Percentiles rank a stretch among this genome's conserved stretches.
These are phyloP conservation scores for Trichocladium uniseriatum DNA, from an alignment of 495 filamentous ascomycete species.

Conservation along the genomic window DNA sequence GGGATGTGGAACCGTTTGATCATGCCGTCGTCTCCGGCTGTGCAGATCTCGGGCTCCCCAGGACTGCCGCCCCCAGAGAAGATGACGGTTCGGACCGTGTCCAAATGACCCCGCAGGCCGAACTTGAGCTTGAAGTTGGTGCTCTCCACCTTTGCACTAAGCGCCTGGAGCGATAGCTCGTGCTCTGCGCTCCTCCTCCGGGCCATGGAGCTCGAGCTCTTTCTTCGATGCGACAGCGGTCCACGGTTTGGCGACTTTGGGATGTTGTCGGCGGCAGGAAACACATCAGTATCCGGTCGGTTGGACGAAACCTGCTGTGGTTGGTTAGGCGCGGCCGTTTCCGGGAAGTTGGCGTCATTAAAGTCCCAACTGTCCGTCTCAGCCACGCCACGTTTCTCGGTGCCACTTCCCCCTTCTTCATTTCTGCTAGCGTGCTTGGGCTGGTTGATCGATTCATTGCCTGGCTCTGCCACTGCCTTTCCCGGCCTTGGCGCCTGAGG, in stretches of 20 bases:
- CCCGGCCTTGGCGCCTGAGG: conserved; percentile 28
- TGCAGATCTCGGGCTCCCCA: conserved; percentile 92
- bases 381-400: conserved; percentile 24
- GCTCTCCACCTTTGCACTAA: conserved; percentile 47
- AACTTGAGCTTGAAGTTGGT: conserved; percentile 84
- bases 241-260: conserved; percentile 70
- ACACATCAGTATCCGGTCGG: conserved; percentile 73
- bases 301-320: conserved; percentile 35
- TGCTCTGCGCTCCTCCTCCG: conserved; percentile 49
- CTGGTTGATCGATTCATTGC: conserved; percentile 33
- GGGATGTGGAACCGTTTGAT: conserved; percentile 97
- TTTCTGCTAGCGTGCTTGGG: conserved; percentile 12
- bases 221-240: conserved; percentile 66
- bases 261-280: conserved; percentile 72
- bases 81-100: conserved; percentile 85
- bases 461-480: conserved; percentile 45
- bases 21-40: conserved; percentile 87
- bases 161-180: conserved; percentile 40
- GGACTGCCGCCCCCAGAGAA: conserved; percentile 94
- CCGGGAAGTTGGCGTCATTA: conserved; percentile 55
- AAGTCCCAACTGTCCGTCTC: conserved; percentile 89
- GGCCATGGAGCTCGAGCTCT: conserved; percentile 58
- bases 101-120: conserved; percentile 82
- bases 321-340: conserved; percentile 33
- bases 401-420: conserved; percentile 29